These are phyloP conservation scores for Yamadazyma siamensis DNA, from an alignment of 1,139 yeast species.

Conservation along the genomic window DNA sequence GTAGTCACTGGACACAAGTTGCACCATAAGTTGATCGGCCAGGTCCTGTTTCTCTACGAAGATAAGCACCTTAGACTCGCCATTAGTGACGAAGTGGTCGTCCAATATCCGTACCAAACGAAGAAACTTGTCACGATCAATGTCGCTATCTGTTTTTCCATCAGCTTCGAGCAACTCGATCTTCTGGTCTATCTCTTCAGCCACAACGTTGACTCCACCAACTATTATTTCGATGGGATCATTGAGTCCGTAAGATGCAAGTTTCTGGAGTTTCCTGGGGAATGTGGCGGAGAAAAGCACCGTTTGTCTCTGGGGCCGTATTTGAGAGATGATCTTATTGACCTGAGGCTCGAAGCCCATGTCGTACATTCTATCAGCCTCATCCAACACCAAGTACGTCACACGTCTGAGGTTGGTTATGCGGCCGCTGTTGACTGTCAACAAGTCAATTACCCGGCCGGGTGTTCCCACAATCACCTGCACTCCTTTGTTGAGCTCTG, in stretches of 20 bases:
- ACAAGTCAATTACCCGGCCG: constrained; percentile 85
- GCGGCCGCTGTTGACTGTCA: constrained; percentile 81
- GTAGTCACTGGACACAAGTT: constrained; percentile 55
- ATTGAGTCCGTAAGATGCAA: constrained; percentile 62
- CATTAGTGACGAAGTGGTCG: constrained; percentile 25
- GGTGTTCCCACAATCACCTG: constrained; percentile 93
- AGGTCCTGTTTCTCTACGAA: constrained; percentile 85
- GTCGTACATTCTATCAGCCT: constrained; percentile 96
- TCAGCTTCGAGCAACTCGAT: constrained; percentile 52
- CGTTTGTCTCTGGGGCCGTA: constrained; percentile 89
- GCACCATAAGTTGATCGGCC: constrained; percentile 68
- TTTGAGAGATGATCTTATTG: constrained; percentile 68
- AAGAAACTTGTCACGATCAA: constrained; percentile 42
- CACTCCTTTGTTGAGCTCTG: constrained; percentile 72
- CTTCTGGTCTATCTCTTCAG: constrained; percentile 72
- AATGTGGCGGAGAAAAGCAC: constrained; percentile 93
- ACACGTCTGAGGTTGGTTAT: constrained; percentile 66
- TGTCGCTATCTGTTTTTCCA: constrained; percentile 30
- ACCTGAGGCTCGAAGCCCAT: constrained; percentile 98
- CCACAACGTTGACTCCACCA: constrained; percentile 82
- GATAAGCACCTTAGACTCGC: constrained; percentile 48
- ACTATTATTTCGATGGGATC: constrained; percentile 76
- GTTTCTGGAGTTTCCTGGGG: constrained; percentile 71
- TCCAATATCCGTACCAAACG: constrained; percentile 55
- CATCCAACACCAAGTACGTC: constrained; percentile 85